Percentiles rank a stretch among this genome's conserved stretches.
These are phyloP conservation scores for Pseudonitzschia delicatissima DNA, from an alignment of 108 stramenopile genomes.

Conservation along the genomic window DNA sequence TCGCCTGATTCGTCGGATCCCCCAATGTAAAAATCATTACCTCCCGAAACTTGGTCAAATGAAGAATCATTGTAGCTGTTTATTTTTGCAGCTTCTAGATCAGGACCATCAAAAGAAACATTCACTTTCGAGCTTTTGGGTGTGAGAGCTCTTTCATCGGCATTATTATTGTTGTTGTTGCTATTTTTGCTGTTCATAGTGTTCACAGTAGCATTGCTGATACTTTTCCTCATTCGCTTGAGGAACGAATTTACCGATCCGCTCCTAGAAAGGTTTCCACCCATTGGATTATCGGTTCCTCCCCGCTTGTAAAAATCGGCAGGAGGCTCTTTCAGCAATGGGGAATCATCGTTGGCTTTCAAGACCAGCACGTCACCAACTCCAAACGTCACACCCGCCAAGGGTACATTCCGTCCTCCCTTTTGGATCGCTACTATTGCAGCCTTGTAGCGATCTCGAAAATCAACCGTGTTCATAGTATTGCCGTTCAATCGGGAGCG, in stretches of 20 bases:
- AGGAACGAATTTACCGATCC: conserved; percentile 26
- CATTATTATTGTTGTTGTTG: neutral
- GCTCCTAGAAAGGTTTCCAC: conserved; percentile 1
- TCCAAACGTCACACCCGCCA: conserved; percentile 48
- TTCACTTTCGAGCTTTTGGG: no score
- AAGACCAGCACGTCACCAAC: conserved; percentile 64
- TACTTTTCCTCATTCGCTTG: conserved; percentile 9
- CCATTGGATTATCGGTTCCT: neutral
- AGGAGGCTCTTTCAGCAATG: conserved; percentile 57
- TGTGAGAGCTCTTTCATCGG: neutral
- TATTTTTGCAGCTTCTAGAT: conserved; percentile 1
- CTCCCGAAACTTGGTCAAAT: neutral
- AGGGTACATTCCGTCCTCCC: conserved; percentile 45
- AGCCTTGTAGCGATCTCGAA: conserved; percentile 61
- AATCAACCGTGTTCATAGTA: conserved; percentile 47
- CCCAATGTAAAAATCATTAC: conserved; percentile 8
- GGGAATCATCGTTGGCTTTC: conserved; percentile 70
- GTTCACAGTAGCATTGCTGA: neutral
- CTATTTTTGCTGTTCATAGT: conserved; percentile 4
- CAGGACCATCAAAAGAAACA: neutral
- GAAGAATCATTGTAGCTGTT: neutral
- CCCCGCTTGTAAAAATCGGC: conserved; percentile 49
- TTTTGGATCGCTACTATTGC: conserved; percentile 71
- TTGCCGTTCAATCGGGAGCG: conserved; percentile 58
- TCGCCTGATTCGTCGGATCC: neutral